A percentile compares a stretch with the other conserved stretches of the same genome.
Conservation (phyloP, 805 yeast genomes). For the Cyberlindnera xylosilytica region DNA sequence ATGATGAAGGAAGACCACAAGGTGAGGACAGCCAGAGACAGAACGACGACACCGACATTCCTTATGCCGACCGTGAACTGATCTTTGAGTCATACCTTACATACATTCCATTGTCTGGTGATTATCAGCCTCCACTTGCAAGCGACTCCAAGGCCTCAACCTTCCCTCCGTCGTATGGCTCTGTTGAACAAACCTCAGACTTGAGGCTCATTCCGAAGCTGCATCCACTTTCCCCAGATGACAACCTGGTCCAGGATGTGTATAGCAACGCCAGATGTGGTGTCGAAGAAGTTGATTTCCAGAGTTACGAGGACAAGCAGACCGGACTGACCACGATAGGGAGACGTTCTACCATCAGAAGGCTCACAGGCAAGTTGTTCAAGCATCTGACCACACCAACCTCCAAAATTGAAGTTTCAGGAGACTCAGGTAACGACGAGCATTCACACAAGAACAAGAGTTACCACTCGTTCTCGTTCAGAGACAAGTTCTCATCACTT, state of each 20-base stretch:
- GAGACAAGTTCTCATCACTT: neutral
- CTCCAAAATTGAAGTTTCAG: no score
- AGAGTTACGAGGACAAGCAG: no score
- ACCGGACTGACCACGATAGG: no score
- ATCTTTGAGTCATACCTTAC: neutral
- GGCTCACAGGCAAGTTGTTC: conserved; percentile 13
- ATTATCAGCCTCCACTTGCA: neutral
- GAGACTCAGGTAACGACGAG: conserved; percentile 7
- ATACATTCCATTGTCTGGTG: neutral
- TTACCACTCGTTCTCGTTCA: neutral
- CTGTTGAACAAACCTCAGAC: no score
- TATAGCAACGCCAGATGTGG: no score
- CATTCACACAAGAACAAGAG: neutral
- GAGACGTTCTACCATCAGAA: conserved; percentile 9
- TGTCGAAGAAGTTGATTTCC: no score
- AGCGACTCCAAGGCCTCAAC: no score
- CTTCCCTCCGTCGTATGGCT: no score
- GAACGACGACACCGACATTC: neutral
- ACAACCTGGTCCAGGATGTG: no score
- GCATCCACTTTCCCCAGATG: no score
- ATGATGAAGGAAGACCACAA: neutral
- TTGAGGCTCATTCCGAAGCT: no score
- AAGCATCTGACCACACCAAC: conserved; percentile 7
- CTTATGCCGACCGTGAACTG: neutral
- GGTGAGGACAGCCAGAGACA: neutral